Conservation (phyloP, 495 filamentous ascomycete species). For the Penicillium atrosanguineum region DNA sequence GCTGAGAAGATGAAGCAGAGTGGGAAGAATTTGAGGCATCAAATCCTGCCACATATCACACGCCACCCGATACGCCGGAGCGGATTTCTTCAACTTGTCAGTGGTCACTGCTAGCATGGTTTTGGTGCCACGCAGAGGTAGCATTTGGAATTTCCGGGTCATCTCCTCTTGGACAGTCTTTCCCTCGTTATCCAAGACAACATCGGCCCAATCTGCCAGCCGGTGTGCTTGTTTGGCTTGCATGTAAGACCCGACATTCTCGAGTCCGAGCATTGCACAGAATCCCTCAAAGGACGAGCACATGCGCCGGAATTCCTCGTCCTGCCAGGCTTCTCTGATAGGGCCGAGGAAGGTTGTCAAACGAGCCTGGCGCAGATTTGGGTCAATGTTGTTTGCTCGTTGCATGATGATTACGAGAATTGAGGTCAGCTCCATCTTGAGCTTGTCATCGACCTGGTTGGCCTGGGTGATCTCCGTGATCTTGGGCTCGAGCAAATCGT, state of each 20-base stretch:
- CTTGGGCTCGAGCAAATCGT: slow-evolving; percentile 78
- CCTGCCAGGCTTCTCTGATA: slow-evolving; percentile 77
- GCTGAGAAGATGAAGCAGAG: slow-evolving; percentile 81
- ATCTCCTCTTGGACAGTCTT: slow-evolving; percentile 73
- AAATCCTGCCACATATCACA: slow-evolving; percentile 78
- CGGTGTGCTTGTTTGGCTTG: slow-evolving; percentile 67
- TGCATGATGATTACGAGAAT: slow-evolving; percentile 92
- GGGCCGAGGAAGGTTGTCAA: slow-evolving; percentile 74
- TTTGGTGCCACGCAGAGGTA: slow-evolving; percentile 85
- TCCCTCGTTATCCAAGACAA: slow-evolving; percentile 74
- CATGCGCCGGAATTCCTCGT: slow-evolving; percentile 61
- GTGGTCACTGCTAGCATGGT: slow-evolving; percentile 85
- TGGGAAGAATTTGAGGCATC: slow-evolving; percentile 80
- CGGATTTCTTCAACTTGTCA: slow-evolving; percentile 74
- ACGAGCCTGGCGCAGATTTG: slow-evolving; percentile 57
- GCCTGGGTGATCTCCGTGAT: slow-evolving; percentile 76
- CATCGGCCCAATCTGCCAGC: slow-evolving; percentile 77
- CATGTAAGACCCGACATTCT: slow-evolving; percentile 77
- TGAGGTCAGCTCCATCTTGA: slow-evolving; percentile 66
- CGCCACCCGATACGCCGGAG: slow-evolving; percentile 65
- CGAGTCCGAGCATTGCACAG: slow-evolving; percentile 73
- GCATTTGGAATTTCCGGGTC: slow-evolving; percentile 59
- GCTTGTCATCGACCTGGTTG: slow-evolving; percentile 71
- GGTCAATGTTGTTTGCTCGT: slow-evolving; percentile 73
- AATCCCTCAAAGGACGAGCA: slow-evolving; percentile 77